A percentile compares a stretch with the other conserved stretches of the same genome.
Evolutionary conservation across 73 alveolate species (phyloP).

Genomic region (Paramecium primaurelia): DNA sequence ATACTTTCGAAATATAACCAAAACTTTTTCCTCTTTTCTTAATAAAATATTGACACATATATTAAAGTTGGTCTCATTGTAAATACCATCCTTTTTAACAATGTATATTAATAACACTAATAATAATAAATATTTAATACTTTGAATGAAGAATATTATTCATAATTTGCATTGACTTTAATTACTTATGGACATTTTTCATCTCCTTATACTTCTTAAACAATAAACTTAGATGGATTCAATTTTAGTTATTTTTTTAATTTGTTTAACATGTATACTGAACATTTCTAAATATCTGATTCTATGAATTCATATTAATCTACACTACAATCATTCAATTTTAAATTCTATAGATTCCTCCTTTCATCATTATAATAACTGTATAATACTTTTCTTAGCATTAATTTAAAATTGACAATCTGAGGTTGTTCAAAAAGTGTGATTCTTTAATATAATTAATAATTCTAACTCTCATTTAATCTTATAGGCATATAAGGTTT

Average conservation of each 20-base stretch:
- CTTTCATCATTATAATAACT: neutral
- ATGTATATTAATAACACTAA: neutral
- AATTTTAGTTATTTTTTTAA: neutral
- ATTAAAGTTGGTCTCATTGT: neutral
- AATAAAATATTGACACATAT: neutral
- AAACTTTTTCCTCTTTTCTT: neutral
- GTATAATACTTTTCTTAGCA: neutral
- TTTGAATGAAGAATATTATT: neutral
- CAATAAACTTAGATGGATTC: neutral
- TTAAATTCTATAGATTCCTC: neutral
- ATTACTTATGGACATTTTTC: constrained; percentile 30
- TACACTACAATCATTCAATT: neutral
- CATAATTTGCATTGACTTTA: neutral
- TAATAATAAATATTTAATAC: neutral
- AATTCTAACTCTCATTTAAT: neutral
- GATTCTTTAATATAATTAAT: neutral
- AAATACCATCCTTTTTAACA: neutral
- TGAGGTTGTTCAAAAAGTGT: constrained; percentile 13
- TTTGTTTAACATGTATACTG: constrained; percentile 3
- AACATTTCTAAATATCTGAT: constrained; percentile 16
- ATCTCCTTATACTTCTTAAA: constrained; percentile 22
- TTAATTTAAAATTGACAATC: constrained; percentile 4
- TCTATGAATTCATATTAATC: constrained; percentile 32
- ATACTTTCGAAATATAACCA: neutral
- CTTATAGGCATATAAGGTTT: neutral